A percentile compares a stretch with the other conserved stretches of the same genome.
These are phyloP conservation scores for Ceratocystis papillata DNA, from an alignment of 2,329 filamentous ascomycete species.

Conservation along the genomic window DNA sequence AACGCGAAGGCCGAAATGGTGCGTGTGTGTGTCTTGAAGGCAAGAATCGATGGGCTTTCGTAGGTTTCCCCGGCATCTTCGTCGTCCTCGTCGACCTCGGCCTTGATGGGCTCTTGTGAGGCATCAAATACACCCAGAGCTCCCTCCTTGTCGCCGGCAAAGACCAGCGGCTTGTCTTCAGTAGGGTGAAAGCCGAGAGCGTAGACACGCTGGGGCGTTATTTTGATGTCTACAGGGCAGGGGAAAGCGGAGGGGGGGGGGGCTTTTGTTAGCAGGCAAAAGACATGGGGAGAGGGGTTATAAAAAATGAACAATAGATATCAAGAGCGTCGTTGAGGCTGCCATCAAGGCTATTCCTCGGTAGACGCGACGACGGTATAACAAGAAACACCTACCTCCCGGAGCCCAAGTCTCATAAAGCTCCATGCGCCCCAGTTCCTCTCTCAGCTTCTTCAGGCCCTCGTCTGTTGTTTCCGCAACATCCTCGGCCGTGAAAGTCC, in stretches of 20 bases:
- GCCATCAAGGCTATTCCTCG: not conserved
- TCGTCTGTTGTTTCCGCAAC: slow-evolving; percentile 68
- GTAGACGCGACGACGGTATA: not conserved
- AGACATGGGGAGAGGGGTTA: not conserved
- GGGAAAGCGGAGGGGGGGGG: not conserved
- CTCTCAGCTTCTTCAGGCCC: slow-evolving; percentile 58
- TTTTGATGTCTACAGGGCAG: slow-evolving; percentile 60
- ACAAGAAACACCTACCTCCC: slow-evolving; percentile 45
- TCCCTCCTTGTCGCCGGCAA: slow-evolving; percentile 89
- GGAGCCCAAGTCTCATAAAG: slow-evolving; percentile 78
- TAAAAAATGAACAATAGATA: not conserved
- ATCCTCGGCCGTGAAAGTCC: slow-evolving; percentile 80
- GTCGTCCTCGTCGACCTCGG: slow-evolving; percentile 44
- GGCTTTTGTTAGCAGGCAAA: slow-evolving; percentile 1
- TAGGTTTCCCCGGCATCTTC: slow-evolving; percentile 58
- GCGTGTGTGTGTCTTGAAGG: slow-evolving; percentile 78
- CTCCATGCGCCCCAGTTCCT: slow-evolving; percentile 64
- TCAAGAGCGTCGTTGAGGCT: not conserved
- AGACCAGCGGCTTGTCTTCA: slow-evolving; percentile 72
- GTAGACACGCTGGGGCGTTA: slow-evolving; percentile 80
- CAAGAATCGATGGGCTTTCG: slow-evolving; percentile 68
- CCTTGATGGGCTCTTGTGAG: slow-evolving; percentile 48
- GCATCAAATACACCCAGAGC: slow-evolving; percentile 85
- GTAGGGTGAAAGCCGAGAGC: slow-evolving; percentile 81
- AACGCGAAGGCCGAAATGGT: slow-evolving; percentile 82